Percentiles rank a stretch among this genome's conserved stretches.
Evolutionary conservation across 306 rosid genomes (phyloP).

Genomic region (Prunus salicina): DNA sequence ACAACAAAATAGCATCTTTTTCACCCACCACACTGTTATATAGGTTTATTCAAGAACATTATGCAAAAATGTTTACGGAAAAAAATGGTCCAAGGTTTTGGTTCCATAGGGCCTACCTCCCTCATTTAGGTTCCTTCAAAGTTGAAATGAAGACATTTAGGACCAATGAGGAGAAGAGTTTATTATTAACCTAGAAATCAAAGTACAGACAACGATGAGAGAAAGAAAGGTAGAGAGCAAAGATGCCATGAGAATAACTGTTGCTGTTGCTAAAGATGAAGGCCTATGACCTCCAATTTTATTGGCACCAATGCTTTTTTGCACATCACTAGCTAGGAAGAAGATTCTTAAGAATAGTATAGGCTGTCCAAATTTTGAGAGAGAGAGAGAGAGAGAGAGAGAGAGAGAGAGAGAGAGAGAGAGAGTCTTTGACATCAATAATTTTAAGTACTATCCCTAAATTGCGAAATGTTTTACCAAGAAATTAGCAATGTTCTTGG

Average conservation of each 20-base stretch:
- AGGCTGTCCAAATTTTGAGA: slow-evolving; percentile 16
- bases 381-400: neutral
- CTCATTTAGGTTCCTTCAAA: neutral
- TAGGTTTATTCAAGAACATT: neutral
- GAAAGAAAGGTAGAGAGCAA: slow-evolving; percentile 56
- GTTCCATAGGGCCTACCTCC: slow-evolving; percentile 35
- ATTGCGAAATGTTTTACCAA: neutral
- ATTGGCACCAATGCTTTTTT: slow-evolving; percentile 38
- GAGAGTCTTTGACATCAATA: no score
- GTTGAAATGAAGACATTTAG: slow-evolving; percentile 20
- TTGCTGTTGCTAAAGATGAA: slow-evolving; percentile 30
- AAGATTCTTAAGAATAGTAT: slow-evolving; percentile 36
- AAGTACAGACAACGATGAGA: slow-evolving; percentile 20
- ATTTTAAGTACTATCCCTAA: neutral
- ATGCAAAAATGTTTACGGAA: slow-evolving; percentile 4
- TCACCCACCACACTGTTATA: no score
- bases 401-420: neutral
- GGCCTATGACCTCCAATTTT: slow-evolving; percentile 25
- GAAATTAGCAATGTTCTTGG: neutral
- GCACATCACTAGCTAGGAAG: slow-evolving; percentile 20
- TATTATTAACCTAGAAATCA: slow-evolving; percentile 25
- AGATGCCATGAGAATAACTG: slow-evolving; percentile 61
- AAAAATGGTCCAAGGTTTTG: slow-evolving; percentile 22
- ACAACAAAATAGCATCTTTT: no score
- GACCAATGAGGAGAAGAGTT: slow-evolving; percentile 30